Percentiles rank a stretch among this genome's conserved stretches.
Conservation (phyloP, 495 filamentous ascomycete species). For the Aspergillus nidulans region DNA sequence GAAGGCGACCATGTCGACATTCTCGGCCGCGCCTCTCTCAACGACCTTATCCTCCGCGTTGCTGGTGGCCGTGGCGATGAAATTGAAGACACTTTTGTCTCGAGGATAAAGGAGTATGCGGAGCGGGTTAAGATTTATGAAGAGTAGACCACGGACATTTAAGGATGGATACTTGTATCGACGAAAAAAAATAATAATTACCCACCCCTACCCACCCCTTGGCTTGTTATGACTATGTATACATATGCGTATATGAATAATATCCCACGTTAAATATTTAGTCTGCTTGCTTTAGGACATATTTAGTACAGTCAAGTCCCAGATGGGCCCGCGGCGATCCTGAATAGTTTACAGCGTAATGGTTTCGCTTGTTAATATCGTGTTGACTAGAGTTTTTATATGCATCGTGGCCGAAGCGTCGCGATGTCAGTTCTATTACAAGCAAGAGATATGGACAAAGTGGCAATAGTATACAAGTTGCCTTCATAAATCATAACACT, state of each 20-base stretch:
- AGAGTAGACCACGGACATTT: too few species aligned
- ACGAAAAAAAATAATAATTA: background rate
- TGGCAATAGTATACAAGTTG: conserved; percentile 12
- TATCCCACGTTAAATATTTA: background rate
- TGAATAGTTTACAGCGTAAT: too few species aligned
- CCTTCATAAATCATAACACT: conserved; percentile 23
- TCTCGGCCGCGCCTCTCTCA: conserved; percentile 78
- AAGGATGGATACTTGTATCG: background rate
- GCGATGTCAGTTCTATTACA: background rate
- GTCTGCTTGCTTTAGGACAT: background rate
- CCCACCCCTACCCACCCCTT: background rate
- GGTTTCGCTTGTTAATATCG: too few species aligned
- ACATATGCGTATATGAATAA: background rate
- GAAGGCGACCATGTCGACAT: conserved; percentile 93
- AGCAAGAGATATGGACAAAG: conserved; percentile 5
- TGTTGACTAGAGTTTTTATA: background rate
- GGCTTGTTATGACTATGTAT: background rate
- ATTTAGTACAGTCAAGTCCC: too few species aligned
- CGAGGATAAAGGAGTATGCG: conserved; percentile 75
- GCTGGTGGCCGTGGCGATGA: conserved; percentile 81
- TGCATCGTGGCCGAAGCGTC: background rate
- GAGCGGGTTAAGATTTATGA: conserved; percentile 75
- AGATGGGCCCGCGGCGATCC: too few species aligned
- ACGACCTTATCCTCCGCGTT: conserved; percentile 84
- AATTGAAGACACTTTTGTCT: conserved; percentile 73